Evolutionary conservation across 208 protist species (phyloP), one percentile per base, ranked within the genome.

Genomic region (Blechomonas ayalai): DNA sequence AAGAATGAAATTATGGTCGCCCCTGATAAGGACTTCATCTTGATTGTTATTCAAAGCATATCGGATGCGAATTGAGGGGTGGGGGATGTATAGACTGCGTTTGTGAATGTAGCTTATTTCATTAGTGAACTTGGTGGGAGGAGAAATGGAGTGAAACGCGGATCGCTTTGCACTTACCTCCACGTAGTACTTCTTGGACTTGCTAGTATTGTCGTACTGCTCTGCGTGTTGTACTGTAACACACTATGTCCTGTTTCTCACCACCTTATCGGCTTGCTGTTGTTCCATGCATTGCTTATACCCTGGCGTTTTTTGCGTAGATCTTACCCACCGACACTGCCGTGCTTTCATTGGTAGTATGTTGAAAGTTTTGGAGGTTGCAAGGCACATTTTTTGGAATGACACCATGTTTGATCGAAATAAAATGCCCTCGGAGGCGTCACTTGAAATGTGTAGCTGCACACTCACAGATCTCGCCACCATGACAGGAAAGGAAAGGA

Each of bases 1-100:
- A 97, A 97, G 55, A 94, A 97, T 48, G 95, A 98, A 67, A 97
- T 97, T 26, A 96, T 98, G 94, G 88, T 98, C 3, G 88, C 88
- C 28, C 93, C 94, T 16, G 79, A 92, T 36, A 90, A 93, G 38
- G 82, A 95, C 26, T 95, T 90, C 65, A 86, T 84, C 35, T 67
- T 95, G 33, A 95, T 95, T 54, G 88, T 95, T 26, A 95, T 95
- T 60, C 88, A 95, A 51, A 87, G 70, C 37, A 67, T 93, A 45
- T 54, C 67, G 10, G 75, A 87, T 31, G 54, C 57, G 15, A 20
- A 24, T 10, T 40, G 23, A 28, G 13, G 15, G 10, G 18, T 22
- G 3, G 9, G n/a, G 4, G 19, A 34, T 27, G 40, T 22, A 28
- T 36, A 39, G 23, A 7, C 7, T 32, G 34, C 13, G 24, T 16